Evolutionary conservation across 2,329 filamentous ascomycete species (phyloP).

Genomic region (Talaromyces atroroseus): DNA sequence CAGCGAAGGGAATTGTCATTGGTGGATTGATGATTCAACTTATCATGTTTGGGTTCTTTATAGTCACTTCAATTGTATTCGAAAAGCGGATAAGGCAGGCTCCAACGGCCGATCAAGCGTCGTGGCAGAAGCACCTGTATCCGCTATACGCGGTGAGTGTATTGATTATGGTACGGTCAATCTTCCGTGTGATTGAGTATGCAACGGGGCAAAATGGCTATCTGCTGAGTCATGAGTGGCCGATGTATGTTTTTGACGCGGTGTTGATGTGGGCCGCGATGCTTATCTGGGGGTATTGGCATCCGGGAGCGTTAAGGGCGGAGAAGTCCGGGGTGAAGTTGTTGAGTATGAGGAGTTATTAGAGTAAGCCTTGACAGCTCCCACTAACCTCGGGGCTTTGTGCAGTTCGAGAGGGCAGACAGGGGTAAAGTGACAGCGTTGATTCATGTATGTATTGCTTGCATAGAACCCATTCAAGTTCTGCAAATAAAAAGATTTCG

Average conservation of each 20-base stretch:
- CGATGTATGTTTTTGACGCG: slow-evolving; percentile 20
- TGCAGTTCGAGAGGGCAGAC: no score
- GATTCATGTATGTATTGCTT: no score
- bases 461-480: no score
- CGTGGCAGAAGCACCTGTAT: slow-evolving; percentile 34
- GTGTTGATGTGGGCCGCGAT: slow-evolving; percentile 16
- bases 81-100: slow-evolving; percentile 22
- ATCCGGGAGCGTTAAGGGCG: no score
- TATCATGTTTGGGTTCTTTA: slow-evolving; percentile 25
- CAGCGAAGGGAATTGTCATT: slow-evolving; percentile 23
- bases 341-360: no score
- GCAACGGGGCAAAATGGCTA: slow-evolving; percentile 16
- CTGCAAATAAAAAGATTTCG: no score
- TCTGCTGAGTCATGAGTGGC: slow-evolving; percentile 17
- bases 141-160: slow-evolving; percentile 18
- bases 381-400: no score
- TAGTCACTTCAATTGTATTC: slow-evolving; percentile 21
- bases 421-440: no score
- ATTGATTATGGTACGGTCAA: slow-evolving; percentile 17
- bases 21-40: slow-evolving; percentile 28
- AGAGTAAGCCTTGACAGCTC: no score
- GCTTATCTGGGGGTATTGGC: slow-evolving; percentile 27
- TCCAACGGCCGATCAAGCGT: slow-evolving; percentile 24
- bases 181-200: slow-evolving; percentile 21
- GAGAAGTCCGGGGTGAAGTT: no score